These are phyloP conservation scores for Exophiala aquamarina DNA, from an alignment of 2,329 filamentous ascomycete species.

Conservation along the genomic window DNA sequence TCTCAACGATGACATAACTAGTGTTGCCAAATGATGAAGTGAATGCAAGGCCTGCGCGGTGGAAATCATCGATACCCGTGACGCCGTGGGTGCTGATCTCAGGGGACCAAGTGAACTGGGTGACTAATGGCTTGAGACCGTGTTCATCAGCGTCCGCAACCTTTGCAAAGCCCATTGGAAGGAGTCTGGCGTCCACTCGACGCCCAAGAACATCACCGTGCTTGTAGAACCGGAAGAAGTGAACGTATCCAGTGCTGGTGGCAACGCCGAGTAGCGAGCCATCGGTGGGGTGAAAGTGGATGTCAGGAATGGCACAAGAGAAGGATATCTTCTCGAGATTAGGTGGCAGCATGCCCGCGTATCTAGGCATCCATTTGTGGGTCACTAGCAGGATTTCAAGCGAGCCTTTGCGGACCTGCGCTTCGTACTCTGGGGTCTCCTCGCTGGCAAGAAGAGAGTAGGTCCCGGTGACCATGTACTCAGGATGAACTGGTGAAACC, in stretches of 20 bases:
- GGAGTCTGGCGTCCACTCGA: slow-evolving; percentile 41
- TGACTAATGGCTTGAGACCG: slow-evolving; percentile 19
- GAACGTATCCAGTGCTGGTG: slow-evolving; percentile 72
- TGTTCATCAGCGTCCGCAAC: slow-evolving; percentile 17
- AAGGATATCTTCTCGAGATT: slow-evolving; percentile 29
- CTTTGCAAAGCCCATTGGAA: slow-evolving; percentile 26
- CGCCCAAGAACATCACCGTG: slow-evolving; percentile 22
- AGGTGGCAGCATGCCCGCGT: slow-evolving; percentile 18
- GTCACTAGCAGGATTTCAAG: slow-evolving; percentile 21
- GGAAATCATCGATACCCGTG: slow-evolving; percentile 14
- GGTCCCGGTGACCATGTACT: slow-evolving; percentile 27
- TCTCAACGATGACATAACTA: slow-evolving; percentile 26
- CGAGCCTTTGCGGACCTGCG: slow-evolving; percentile 17
- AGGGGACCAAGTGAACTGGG: slow-evolving; percentile 26
- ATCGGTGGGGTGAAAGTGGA: slow-evolving; percentile 70
- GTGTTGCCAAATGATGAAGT: slow-evolving; percentile 38
- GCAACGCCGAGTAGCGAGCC: slow-evolving; percentile 67
- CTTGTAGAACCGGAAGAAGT: slow-evolving; percentile 52
- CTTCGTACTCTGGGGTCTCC: slow-evolving; percentile 10
- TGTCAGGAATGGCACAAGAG: slow-evolving; percentile 72
- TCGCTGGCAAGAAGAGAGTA: slow-evolving; percentile 23
- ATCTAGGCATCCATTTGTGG: slow-evolving; percentile 9
- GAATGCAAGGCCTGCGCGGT: slow-evolving; percentile 30
- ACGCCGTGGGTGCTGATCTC: slow-evolving; percentile 13
- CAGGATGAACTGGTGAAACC: slow-evolving; percentile 21